Evolutionary conservation across 2,329 filamentous ascomycete genomes (phyloP).

Genomic region (Penicillium sp.): DNA sequence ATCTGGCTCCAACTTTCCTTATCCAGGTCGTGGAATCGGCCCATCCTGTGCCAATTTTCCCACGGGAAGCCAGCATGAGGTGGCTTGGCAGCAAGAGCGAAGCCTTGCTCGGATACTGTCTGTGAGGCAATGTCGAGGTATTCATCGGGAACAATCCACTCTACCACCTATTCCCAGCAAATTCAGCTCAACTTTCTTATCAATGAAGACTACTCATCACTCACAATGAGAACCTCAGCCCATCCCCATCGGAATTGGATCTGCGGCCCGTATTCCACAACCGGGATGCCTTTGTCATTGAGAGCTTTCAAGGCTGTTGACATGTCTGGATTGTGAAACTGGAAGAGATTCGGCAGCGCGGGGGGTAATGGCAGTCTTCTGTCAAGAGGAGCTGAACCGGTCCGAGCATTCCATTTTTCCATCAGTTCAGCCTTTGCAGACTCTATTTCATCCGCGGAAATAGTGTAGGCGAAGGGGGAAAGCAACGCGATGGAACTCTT

Average conservation of each 20-base stretch:
- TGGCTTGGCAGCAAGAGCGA: background rate
- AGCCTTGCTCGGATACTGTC: background rate
- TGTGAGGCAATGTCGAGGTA: background rate
- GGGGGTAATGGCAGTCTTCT: background rate
- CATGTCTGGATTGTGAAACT: background rate
- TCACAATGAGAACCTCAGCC: background rate
- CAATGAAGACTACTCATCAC: background rate
- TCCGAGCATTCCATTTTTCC: background rate
- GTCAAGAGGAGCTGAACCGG: background rate
- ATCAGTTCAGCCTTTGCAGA: background rate
- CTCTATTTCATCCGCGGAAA: background rate
- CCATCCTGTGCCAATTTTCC: background rate
- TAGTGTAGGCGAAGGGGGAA: too few relatives aligned
- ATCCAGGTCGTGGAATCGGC: background rate
- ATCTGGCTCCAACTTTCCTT: background rate
- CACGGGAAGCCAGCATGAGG: background rate
- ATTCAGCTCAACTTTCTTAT: background rate
- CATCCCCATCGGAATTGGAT: background rate
- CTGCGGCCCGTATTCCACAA: background rate
- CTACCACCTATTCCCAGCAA: background rate
- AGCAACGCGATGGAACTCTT: background rate
- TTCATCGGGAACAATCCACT: background rate
- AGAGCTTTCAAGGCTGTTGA: background rate
- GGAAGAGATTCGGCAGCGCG: background rate
- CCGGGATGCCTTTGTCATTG: background rate